These are phyloP conservation scores for Penicillium bovifimosum DNA, from an alignment of 495 filamentous ascomycete species.

Conservation along the genomic window DNA sequence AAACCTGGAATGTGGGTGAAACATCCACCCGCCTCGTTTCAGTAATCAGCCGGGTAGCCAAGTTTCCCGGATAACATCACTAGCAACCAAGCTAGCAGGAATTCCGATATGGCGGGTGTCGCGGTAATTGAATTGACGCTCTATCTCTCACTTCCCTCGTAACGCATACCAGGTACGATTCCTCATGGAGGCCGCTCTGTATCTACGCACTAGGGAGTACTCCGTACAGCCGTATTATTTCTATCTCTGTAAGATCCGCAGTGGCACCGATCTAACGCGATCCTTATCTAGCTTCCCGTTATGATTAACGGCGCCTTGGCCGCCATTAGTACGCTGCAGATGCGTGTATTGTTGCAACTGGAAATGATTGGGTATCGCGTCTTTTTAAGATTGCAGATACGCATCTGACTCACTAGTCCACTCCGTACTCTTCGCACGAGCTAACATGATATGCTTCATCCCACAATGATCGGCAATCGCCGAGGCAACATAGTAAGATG, in stretches of 20 bases:
- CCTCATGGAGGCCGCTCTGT: too few species aligned
- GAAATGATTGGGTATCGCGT: neutral
- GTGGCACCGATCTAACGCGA: constrained; percentile 12
- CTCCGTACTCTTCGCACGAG: neutral
- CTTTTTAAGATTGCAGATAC: too few species aligned
- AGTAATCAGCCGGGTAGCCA: constrained; percentile 6
- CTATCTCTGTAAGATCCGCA: neutral
- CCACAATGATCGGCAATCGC: too few species aligned
- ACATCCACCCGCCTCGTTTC: constrained; percentile 16
- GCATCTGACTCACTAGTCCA: too few species aligned
- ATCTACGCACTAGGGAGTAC: too few species aligned
- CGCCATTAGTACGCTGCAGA: neutral
- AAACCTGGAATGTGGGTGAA: constrained; percentile 8
- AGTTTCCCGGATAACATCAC: neutral
- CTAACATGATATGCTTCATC: neutral
- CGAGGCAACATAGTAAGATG: neutral
- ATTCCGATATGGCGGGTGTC: constrained; percentile 1
- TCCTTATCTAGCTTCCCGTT: constrained; percentile 9
- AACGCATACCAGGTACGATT: too few species aligned
- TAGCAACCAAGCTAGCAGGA: constrained; percentile 1
- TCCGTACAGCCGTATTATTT: too few species aligned
- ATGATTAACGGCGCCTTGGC: neutral
- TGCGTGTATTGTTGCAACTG: neutral
- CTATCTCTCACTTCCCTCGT: neutral
- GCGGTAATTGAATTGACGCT: constrained; percentile 2